Percentiles rank a stretch among this genome's conserved stretches.
Conservation (phyloP, 176 grass and related monocot genomes). For the Secale cereale region DNA sequence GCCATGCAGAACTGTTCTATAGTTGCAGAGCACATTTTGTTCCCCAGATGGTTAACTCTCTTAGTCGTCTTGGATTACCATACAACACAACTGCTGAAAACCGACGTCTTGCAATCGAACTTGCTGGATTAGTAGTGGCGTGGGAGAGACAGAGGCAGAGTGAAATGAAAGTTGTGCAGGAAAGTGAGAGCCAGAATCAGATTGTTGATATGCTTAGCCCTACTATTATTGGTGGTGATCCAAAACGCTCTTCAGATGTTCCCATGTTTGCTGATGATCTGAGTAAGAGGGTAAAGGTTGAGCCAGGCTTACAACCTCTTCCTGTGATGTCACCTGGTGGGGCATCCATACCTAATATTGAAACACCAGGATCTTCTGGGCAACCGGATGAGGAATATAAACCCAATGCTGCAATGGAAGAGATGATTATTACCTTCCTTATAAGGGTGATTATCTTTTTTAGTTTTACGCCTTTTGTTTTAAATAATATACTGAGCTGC, state of each 20-base stretch:
- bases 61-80: conserved; percentile 90
- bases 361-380: conserved; percentile 84
- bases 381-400: conserved; percentile 98
- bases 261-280: conserved; percentile 76
- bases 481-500: conserved; percentile 1
- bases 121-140: conserved; percentile 96
- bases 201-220: conserved; percentile 65
- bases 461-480: background rate
- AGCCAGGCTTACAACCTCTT: conserved; percentile 87
- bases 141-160: conserved; percentile 98
- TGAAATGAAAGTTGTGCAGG: conserved; percentile 82
- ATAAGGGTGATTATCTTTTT: conserved; percentile 64
- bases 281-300: conserved; percentile 96
- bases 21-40: conserved; percentile 99
- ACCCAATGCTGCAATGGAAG: conserved; percentile 99
- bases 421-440: conserved; percentile 99
- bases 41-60: conserved; percentile 99
- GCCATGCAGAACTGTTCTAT: conserved; percentile 96
- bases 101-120: conserved; percentile 93
- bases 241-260: conserved; percentile 58
- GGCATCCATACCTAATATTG: conserved; percentile 86
- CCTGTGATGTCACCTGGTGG: conserved; percentile 93
- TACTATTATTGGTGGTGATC: conserved; percentile 51
- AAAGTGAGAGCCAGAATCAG: conserved; percentile 63
- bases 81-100: conserved; percentile 95